Evolutionary conservation across 768 basidiomycete genomes (phyloP).

Genomic region (Phanerodontia chrysosporium): DNA sequence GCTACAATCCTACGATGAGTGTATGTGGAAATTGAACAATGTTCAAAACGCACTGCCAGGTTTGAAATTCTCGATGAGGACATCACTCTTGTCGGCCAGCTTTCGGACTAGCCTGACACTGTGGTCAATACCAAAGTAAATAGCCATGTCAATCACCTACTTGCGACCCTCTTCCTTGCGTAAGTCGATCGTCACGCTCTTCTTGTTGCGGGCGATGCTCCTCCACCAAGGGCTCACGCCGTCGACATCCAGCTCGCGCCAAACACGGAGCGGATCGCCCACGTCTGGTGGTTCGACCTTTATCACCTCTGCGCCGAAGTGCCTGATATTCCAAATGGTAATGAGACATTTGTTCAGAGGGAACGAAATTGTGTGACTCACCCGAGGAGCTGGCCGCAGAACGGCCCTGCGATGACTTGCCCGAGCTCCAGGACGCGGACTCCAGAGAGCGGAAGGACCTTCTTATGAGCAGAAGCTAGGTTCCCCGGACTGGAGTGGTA

Average conservation of each 20-base stretch:
- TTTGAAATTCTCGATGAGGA: constrained; percentile 70
- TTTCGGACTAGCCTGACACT: constrained; percentile 49
- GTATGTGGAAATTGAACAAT: background rate
- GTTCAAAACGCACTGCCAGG: constrained; percentile 53
- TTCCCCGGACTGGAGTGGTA: too few species aligned
- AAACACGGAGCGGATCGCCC: constrained; percentile 67
- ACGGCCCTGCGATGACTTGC: constrained; percentile 69
- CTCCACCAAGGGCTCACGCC: constrained; percentile 74
- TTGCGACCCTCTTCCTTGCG: constrained; percentile 51
- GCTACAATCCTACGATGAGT: constrained; percentile 34
- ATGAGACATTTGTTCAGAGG: background rate
- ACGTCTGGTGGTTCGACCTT: constrained; percentile 61
- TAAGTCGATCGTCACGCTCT: constrained; percentile 66
- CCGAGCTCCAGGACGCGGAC: constrained; percentile 66
- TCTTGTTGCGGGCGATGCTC: constrained; percentile 69
- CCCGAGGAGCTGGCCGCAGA: constrained; percentile 71
- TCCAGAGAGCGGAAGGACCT: constrained; percentile 53
- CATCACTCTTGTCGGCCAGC: constrained; percentile 61
- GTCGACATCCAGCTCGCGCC: constrained; percentile 68
- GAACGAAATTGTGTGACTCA: constrained; percentile 23
- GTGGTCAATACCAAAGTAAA: background rate
- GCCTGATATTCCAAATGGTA: constrained; percentile 31
- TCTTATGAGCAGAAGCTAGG: background rate
- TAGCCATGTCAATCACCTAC: constrained; percentile 25
- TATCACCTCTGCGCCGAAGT: constrained; percentile 71